These are phyloP conservation scores for Grosmannia huntii DNA, from an alignment of 2,329 filamentous ascomycete genomes.

Conservation along the genomic window DNA sequence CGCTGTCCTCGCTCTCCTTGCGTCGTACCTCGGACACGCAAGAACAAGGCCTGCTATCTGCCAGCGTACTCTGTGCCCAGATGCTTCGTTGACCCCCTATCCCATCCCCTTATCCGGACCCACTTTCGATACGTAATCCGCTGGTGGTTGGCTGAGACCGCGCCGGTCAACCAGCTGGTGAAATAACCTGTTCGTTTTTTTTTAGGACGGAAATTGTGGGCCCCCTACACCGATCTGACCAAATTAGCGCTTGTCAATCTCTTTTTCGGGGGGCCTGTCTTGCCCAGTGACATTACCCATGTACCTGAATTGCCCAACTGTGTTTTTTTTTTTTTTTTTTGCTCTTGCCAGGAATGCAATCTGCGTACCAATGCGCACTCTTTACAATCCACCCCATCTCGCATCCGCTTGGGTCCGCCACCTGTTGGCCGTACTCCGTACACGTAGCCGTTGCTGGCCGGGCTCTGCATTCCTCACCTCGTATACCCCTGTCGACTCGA, in stretches of 20 bases:
- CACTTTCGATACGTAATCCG: not conserved
- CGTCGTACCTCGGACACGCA: too few relatives aligned
- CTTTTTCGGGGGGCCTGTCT: conserved; percentile 4
- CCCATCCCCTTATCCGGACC: not conserved
- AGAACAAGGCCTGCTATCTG: too few relatives aligned
- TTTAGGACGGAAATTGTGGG: conserved; percentile 6
- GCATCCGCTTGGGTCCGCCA: not conserved
- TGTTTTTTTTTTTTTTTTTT: not conserved
- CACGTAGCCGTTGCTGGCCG: too few relatives aligned
- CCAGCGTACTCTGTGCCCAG: too few relatives aligned
- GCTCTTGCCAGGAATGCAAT: not conserved
- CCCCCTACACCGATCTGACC: conserved; percentile 8
- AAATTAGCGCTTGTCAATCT: conserved; percentile 10
- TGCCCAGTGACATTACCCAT: not conserved
- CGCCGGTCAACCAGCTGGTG: not conserved
- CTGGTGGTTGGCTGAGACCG: not conserved
- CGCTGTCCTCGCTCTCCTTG: too few relatives aligned
- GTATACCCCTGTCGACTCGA: not conserved
- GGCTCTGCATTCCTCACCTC: not conserved
- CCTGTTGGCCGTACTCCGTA: not conserved
- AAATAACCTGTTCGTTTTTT: not conserved
- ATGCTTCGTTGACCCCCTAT: too few relatives aligned
- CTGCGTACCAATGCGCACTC: not conserved
- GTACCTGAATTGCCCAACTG: not conserved
- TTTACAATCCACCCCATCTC: conserved; percentile 5